These are phyloP conservation scores for Andalucia godoyi DNA, from an alignment of 78 protist species.

Conservation along the genomic window DNA sequence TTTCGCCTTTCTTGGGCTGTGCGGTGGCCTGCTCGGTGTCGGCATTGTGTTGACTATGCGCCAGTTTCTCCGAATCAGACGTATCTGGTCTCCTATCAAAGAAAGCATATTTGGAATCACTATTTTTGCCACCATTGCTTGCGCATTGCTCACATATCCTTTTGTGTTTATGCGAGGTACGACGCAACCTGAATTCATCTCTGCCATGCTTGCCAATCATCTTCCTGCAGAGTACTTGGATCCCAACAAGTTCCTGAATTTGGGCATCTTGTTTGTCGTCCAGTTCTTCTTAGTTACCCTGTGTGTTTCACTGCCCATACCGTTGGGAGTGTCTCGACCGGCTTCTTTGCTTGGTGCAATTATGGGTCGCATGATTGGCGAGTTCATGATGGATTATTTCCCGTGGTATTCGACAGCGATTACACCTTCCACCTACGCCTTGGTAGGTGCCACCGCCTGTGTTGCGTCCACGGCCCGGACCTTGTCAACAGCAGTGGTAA, in stretches of 20 bases:
- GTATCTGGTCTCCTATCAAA: too few species aligned
- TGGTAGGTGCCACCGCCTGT: constrained; percentile 61
- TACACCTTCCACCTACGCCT: constrained; percentile 52
- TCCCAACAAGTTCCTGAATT: too few species aligned
- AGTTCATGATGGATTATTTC: constrained; percentile 16
- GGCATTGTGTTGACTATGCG: too few species aligned
- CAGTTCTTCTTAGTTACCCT: constrained; percentile 17
- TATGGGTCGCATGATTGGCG: constrained; percentile 47
- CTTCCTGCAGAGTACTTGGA: too few species aligned
- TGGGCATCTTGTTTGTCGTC: background rate
- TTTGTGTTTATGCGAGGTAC: too few species aligned
- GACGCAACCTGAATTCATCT: too few species aligned
- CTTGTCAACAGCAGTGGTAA: constrained; percentile 32
- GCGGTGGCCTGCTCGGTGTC: constrained; percentile 42
- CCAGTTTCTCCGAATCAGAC: too few species aligned
- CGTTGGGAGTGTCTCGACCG: constrained; percentile 54
- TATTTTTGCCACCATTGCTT: too few species aligned
- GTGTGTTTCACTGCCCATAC: constrained; percentile 31
- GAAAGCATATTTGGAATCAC: too few species aligned
- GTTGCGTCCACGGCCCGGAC: constrained; percentile 54
- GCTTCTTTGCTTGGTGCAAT: constrained; percentile 47
- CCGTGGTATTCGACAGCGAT: constrained; percentile 20
- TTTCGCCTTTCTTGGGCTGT: constrained; percentile 37
- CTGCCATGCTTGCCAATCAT: too few species aligned
- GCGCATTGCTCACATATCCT: too few species aligned